Evolutionary conservation across 202 grass and related monocot species (phyloP), one percentile per base, ranked within the genome.

Genomic region (Saccharum hybrid): DNA sequence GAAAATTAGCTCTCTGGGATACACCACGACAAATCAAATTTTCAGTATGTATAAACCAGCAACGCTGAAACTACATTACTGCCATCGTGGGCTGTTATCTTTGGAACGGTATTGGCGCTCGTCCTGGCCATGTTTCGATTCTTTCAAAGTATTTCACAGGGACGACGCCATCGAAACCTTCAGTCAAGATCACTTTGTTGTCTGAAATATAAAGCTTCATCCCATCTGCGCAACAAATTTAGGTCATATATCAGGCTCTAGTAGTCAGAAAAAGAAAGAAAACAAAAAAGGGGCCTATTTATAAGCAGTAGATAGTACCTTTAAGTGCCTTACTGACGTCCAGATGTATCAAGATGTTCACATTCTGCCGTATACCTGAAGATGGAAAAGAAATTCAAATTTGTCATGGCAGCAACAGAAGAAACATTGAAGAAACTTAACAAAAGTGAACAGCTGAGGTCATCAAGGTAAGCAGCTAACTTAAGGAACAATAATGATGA

Each of bases 281-380:
- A 60, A 40, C 19, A 37, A 0, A 7, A 15, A 65, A n/a, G 1
- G 23, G 28, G 3, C 13, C 13, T 19, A 69, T 31, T 61, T 66
- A 13, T 28, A 61, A 33, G 39, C 19, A 42, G 22, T 12, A 59
- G 34, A 49, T 21, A 42, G 7, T 91, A 94, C 95, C 95, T 83
- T 94, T 65, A 34, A 94, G 59, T 71, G 95, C 88, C 82, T 90
- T 98, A 21, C 51, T 85, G 33, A 94, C 85, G 40, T 98, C 87
- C 84, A 98, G 85, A 89, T 98, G 88, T 79, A 98, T 98, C 71
- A 98, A 81, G 61, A 93, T 69, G 66, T 98, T 98, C 14, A 90
- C 89, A 81, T 86, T 74, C 40, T 82, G 78, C 30, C 95, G 48
- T 87, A 97, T 93, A 75, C 95, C 95, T 94, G 80, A 45, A 80